Conservation (phyloP, 164 flowering plant genomes). For the Berberis vulgaris region DNA sequence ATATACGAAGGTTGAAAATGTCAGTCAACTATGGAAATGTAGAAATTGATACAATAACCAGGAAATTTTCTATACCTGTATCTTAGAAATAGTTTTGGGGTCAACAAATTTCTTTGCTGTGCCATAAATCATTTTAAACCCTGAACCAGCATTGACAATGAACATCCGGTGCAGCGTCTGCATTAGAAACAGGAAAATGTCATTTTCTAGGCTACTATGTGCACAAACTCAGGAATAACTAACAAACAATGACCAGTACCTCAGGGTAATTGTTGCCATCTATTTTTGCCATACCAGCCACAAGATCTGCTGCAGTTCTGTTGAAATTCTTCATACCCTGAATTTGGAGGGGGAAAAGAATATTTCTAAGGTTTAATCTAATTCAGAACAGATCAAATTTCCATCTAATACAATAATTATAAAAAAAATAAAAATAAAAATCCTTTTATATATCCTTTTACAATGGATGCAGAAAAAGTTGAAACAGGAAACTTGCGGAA, state of each 20-base stretch:
- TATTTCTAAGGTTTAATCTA: not conserved
- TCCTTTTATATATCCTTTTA: no score
- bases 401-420: no score
- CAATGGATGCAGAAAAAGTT: no score
- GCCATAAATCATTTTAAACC: conserved; percentile 87
- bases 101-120: conserved; percentile 83
- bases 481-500: no score
- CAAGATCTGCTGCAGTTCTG: conserved; percentile 58
- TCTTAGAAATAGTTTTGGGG: conserved; percentile 67
- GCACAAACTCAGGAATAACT: not conserved
- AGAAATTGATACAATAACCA: not conserved
- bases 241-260: conserved; percentile 29
- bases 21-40: no score
- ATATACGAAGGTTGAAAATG: not conserved
- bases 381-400: not conserved
- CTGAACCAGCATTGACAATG: conserved; percentile 89
- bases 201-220: not conserved
- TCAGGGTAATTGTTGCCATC: conserved; percentile 84
- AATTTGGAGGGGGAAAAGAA: not conserved
- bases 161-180: conserved; percentile 89
- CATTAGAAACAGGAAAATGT: not conserved
- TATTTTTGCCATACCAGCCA: conserved; percentile 60
- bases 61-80: conserved; percentile 42
- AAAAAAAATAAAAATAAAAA: no score
- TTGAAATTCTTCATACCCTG: conserved; percentile 85